phyloP scores from a whole-genome alignment of 495 filamentous ascomycete genomes.

The Geoglossum glabrum region DNA sequence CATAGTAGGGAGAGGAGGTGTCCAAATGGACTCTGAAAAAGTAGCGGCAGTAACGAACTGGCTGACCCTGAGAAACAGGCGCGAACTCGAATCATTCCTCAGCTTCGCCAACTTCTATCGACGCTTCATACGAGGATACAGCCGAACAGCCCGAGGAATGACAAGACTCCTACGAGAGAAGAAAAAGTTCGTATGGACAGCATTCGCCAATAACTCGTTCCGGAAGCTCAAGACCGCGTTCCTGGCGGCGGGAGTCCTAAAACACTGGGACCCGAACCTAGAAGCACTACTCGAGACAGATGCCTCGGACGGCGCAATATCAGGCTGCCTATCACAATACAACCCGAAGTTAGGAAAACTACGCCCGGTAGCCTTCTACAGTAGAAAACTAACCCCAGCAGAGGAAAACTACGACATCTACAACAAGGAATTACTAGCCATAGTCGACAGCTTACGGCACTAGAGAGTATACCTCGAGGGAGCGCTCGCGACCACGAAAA shows the following conservation, averaged over 20 bases:
- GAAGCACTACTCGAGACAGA: slow-evolving; percentile 8
- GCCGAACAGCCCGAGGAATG: slow-evolving; percentile 1
- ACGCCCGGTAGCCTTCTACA: slow-evolving; percentile 8
- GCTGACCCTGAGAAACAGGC: too few species aligned
- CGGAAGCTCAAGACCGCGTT: slow-evolving; percentile 6
- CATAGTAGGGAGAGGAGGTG: too few species aligned
- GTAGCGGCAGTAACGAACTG: too few species aligned
- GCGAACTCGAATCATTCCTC: slow-evolving; percentile 9
- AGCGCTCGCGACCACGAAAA: neutral
- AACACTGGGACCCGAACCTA: slow-evolving; percentile 4
- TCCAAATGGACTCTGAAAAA: too few species aligned
- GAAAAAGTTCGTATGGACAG: slow-evolving; percentile 3
- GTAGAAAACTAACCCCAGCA: slow-evolving; percentile 5
- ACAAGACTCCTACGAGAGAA: slow-evolving; percentile 7
- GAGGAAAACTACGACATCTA: slow-evolving; percentile 14
- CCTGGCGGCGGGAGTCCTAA: slow-evolving; percentile 4
- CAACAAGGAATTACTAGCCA: slow-evolving; percentile 11
- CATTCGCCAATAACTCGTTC: slow-evolving; percentile 5
- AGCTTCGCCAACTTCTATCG: slow-evolving; percentile 10
- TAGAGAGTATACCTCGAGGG: slow-evolving; percentile 9
- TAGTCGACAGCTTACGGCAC: slow-evolving; percentile 5
- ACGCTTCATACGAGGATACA: slow-evolving; percentile 11
- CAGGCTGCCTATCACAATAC: slow-evolving; percentile 6
- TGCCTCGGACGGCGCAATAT: slow-evolving; percentile 6
- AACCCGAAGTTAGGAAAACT: too few species aligned